phyloP scores from a whole-genome alignment of 2,329 filamentous ascomycete species.

The Fusarium hainanense region DNA sequence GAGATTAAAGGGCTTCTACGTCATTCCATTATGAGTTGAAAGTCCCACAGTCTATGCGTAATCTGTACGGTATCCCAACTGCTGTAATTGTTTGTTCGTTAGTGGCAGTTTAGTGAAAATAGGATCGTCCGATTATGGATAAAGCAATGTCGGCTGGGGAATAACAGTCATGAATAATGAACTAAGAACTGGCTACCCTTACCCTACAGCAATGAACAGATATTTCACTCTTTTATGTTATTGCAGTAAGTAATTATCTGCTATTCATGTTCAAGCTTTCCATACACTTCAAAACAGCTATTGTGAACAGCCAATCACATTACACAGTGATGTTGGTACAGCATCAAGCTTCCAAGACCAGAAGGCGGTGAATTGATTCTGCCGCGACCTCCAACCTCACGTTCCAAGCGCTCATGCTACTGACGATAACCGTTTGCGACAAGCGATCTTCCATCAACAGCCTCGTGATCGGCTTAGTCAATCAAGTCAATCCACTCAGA shows the following conservation, averaged over 20 bases:
- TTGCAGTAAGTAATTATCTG: neutral
- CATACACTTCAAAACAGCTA: neutral
- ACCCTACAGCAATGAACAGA: neutral
- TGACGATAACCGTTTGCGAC: constrained; percentile 21
- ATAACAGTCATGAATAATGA: neutral
- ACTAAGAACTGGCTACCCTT: neutral
- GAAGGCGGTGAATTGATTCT: constrained; percentile 49
- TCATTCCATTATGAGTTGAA: neutral
- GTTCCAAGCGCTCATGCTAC: constrained; percentile 25
- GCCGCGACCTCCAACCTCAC: constrained; percentile 41
- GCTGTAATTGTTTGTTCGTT: neutral
- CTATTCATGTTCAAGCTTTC: neutral
- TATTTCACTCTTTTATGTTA: neutral
- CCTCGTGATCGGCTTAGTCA: constrained; percentile 18
- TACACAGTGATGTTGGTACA: constrained; percentile 9
- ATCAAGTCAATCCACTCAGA: constrained; percentile 21
- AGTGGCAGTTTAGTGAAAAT: neutral
- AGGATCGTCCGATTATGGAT: neutral
- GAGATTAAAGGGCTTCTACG: neutral
- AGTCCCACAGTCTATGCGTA: no score
- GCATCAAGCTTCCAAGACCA: constrained; percentile 10
- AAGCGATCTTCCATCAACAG: constrained; percentile 9
- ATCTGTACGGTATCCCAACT: no score
- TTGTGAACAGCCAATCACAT: constrained; percentile 28
- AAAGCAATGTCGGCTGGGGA: neutral